Base-by-base conservation (phyloP, 805 yeast genomes). In the Phaffomyces antillensis region DNA sequence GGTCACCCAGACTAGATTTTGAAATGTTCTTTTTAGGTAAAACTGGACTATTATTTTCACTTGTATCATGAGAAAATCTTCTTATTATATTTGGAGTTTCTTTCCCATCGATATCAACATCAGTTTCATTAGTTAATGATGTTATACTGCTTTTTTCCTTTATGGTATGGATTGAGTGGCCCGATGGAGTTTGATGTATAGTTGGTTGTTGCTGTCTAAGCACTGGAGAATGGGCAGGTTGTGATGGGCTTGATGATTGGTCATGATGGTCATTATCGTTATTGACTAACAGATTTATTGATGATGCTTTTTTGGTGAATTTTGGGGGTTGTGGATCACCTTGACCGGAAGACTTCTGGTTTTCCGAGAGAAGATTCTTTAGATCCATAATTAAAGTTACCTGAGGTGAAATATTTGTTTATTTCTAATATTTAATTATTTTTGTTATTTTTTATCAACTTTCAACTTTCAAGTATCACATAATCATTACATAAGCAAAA, bases 41-140 rank as follows among this genome's bases (percentile, higher is more conserved):
- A 0, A 54, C 53, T 0, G 64, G 63, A 2, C 63, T 56, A 34
- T 48, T 53, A 3, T 49, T 43, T 34, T 53, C 62, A 42, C 58
- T 54, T 2, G 51, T 39, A 15, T 57, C 60, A 31, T 51, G 47
- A 6, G 63, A 55, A 30, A 55, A 33, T 15, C 66, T 49, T 46
- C 68, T 57, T 5, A 63, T 61, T 8, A 62, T 50, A 44, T 62
- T 62, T 12, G 70, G 67, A 0, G 72, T 65, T 41, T 58, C 67
- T 26, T 61, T 65, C 1, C 75, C 76, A 24, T 63, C 62, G 24
- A 68, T 55, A 41, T 70, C 78, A 18, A 70, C 66, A 49, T 71
- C 77, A 12, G 62, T 66, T 40, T 68, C 75, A 48, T 75, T 72
- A 8, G 79, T 72, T 39, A 74, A 46, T 16, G 54, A 50, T 8